phyloP scores from a whole-genome alignment of 2,329 filamentous ascomycete genomes.

The Fusarium phyllophilum region DNA sequence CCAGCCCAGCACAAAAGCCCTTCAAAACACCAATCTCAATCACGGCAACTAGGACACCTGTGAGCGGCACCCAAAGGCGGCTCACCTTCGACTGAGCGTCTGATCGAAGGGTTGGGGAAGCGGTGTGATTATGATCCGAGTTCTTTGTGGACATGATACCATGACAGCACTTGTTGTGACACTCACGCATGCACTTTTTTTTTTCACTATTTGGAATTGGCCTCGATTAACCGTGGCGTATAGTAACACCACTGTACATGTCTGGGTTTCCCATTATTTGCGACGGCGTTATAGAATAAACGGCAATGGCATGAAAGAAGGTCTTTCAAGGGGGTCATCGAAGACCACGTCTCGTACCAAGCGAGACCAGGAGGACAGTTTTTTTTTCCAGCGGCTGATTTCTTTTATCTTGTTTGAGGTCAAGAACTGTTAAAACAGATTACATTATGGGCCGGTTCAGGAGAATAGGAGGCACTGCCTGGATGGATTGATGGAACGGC shows the following conservation, averaged over 20 bases:
- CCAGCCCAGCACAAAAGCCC: constrained; percentile 88
- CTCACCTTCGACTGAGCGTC: constrained; percentile 82
- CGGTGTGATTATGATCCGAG: constrained; percentile 21
- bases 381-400: constrained; percentile 9
- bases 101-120: background rate
- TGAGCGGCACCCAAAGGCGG: constrained; percentile 76
- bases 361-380: constrained; percentile 18
- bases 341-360: constrained; percentile 8
- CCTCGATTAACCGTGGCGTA: constrained; percentile 28
- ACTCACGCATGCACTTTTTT: constrained; percentile 26
- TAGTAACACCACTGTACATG: constrained; percentile 27
- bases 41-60: constrained; percentile 61
- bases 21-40: constrained; percentile 83
- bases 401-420: constrained; percentile 31
- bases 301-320: constrained; percentile 34
- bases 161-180: constrained; percentile 47
- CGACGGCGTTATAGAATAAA: constrained; percentile 43
- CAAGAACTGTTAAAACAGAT: constrained; percentile 22
- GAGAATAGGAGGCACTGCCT: constrained; percentile 26
- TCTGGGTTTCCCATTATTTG: constrained; percentile 32
- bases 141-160: constrained; percentile 51
- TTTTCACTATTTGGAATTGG: constrained; percentile 25
- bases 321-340: constrained; percentile 21
- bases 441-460: constrained; percentile 24
- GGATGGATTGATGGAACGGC: constrained; percentile 28